Evolutionary conservation across 2,329 filamentous ascomycete genomes (phyloP).

Genomic region (Beauveria caledonica): DNA sequence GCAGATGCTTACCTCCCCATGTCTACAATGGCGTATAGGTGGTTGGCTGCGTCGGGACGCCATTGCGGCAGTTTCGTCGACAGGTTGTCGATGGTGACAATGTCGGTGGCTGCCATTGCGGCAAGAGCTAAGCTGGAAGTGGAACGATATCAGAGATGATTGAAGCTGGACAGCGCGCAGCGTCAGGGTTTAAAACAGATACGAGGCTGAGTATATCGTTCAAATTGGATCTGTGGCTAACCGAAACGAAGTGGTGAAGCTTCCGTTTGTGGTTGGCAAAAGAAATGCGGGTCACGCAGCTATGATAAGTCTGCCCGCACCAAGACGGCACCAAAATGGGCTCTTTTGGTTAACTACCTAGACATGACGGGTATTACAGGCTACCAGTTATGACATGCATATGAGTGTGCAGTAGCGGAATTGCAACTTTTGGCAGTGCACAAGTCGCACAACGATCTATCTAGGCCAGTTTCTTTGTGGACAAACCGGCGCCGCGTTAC

Average conservation of each 20-base stretch:
- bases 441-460: too few relatives aligned
- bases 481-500: too few relatives aligned
- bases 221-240: neutral
- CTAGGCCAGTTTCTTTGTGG: too few relatives aligned
- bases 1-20: constrained; percentile 43
- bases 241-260: neutral
- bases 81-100: constrained; percentile 46
- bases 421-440: too few relatives aligned
- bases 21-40: constrained; percentile 50
- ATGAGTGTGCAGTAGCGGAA: too few relatives aligned
- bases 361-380: too few relatives aligned
- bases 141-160: neutral
- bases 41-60: constrained; percentile 36
- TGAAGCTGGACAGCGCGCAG: neutral
- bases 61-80: constrained; percentile 40
- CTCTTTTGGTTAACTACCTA: neutral
- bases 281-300: neutral
- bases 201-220: neutral
- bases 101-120: constrained; percentile 28
- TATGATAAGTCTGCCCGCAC: neutral
- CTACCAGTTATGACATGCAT: too few relatives aligned
- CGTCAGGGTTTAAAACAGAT: neutral
- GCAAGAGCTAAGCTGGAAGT: neutral
- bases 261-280: neutral
- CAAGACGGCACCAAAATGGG: neutral